Evolutionary conservation across 306 rosid species (phyloP).

Genomic region (Carpinus fangiana): DNA sequence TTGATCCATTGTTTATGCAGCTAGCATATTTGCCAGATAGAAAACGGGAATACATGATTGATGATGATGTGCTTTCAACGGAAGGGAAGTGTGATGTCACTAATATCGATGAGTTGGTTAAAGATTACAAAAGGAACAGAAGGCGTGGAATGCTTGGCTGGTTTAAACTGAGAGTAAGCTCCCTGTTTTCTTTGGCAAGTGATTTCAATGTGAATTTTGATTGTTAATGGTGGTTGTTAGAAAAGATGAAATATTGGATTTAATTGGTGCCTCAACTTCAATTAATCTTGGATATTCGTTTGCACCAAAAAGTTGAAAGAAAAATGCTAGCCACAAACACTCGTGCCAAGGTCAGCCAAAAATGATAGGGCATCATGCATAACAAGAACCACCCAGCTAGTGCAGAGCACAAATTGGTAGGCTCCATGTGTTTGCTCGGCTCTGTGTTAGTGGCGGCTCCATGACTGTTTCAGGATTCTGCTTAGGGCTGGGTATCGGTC

Average conservation of each 20-base stretch:
- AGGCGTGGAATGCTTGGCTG: constrained; percentile 83
- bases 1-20: constrained; percentile 50
- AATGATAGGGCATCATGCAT: no score
- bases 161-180: constrained; percentile 71
- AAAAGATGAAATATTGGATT: background rate
- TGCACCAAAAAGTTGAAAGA: no score
- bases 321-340: no score
- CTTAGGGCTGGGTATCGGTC: no score
- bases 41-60: constrained; percentile 61
- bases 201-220: constrained; percentile 18
- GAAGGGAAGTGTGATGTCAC: constrained; percentile 59
- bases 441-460: background rate
- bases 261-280: background rate
- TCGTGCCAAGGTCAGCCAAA: no score
- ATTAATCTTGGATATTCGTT: no score
- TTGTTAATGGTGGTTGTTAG: background rate
- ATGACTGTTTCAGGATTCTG: background rate
- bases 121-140: constrained; percentile 64
- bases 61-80: constrained; percentile 63
- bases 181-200: constrained; percentile 8
- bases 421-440: background rate
- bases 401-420: no score
- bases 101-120: constrained; percentile 70
- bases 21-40: constrained; percentile 83
- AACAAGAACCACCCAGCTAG: no score